Base-by-base conservation (phyloP, 2,329 filamentous ascomycete genomes). In the Beauveria brongniartii region DNA sequence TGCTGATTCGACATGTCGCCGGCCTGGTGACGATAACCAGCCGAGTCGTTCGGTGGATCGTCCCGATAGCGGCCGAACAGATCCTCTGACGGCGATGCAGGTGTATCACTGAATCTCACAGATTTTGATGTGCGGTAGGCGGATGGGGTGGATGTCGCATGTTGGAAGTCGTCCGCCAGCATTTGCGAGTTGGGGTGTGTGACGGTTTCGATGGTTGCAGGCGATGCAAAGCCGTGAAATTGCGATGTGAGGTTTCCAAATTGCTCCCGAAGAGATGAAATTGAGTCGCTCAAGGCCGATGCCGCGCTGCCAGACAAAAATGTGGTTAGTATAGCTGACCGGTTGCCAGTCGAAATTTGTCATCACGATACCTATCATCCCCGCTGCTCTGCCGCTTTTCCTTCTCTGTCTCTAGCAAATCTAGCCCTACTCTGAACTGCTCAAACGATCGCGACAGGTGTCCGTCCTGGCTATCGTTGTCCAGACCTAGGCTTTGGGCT, bases 391-490 rank as follows among this genome's bases (percentile, higher is more conserved):
- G 79, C 63, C 91, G 78, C 46, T 87, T 82, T 65, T 79, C 77
- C 70, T 82, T 79, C 69, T 91, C 86, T 60, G 79, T 75, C 67
- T 88, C 82, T 53, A 96, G 78, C 8, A 81, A 78, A 59, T 87
- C 84, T 62, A 99, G 82, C 26, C 92, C 92, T 66, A 92, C 87
- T 61, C 87, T 84, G 65, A 99, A 84, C 65, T 92, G 91, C 62
- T 96, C 91, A 56, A 99, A 80, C 3, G 92, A 97, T 57, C 91
- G 85, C 18, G 90, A 89, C 67, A 97, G 92, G 73, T 96, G 90
- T 46, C 89, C 88, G 76, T 97, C 92, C 74, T 96, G 91, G 22
- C 87, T 86, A 71, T 89, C 89, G 55, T 85, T 85, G 62, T 91
- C 85, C 61, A 96, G 83, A 67, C 91, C 87, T 50, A 96, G 82